Evolutionary conservation across 805 yeast species (phyloP).

Genomic region (Peterozyma toletana): DNA sequence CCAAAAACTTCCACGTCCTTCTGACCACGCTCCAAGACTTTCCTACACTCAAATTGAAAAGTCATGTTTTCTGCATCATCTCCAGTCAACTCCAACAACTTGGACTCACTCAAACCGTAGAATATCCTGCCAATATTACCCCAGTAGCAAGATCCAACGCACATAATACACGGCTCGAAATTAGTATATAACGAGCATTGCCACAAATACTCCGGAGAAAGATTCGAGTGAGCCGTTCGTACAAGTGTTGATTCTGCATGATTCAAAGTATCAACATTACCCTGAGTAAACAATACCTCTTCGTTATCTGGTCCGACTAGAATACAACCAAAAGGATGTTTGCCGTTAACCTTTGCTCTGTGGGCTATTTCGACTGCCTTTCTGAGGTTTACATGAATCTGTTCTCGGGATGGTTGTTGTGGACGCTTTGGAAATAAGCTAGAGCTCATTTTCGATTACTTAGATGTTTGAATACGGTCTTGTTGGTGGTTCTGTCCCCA

Average conservation of each 20-base stretch:
- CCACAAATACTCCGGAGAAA: conserved; percentile 17
- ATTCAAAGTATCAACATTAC: conserved; percentile 20
- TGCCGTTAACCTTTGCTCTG: conserved; percentile 14
- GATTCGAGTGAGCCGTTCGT: conserved; percentile 13
- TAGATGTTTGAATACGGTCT: background rate
- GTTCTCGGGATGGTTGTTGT: conserved; percentile 8
- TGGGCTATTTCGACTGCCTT: conserved; percentile 13
- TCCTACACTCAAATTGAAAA: conserved; percentile 13
- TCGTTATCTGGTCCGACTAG: conserved; percentile 18
- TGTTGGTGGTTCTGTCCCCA: background rate
- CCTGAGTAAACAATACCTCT: conserved; percentile 16
- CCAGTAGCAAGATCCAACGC: conserved; percentile 23
- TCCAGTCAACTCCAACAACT: conserved; percentile 17
- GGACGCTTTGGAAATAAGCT: conserved; percentile 11
- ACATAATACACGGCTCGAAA: conserved; percentile 24
- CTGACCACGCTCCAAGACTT: conserved; percentile 17
- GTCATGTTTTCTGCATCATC: conserved; percentile 20
- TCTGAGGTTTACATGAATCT: conserved; percentile 1
- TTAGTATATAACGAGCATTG: conserved; percentile 21
- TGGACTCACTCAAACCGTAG: conserved; percentile 16
- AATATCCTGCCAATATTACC: conserved; percentile 19
- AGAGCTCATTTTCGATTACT: background rate
- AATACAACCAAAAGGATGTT: conserved; percentile 22
- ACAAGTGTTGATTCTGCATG: conserved; percentile 22
- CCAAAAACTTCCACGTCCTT: conserved; percentile 19